Evolutionary conservation across 2,329 filamentous ascomycete genomes (phyloP).

Genomic region (Massarina eburnea): DNA sequence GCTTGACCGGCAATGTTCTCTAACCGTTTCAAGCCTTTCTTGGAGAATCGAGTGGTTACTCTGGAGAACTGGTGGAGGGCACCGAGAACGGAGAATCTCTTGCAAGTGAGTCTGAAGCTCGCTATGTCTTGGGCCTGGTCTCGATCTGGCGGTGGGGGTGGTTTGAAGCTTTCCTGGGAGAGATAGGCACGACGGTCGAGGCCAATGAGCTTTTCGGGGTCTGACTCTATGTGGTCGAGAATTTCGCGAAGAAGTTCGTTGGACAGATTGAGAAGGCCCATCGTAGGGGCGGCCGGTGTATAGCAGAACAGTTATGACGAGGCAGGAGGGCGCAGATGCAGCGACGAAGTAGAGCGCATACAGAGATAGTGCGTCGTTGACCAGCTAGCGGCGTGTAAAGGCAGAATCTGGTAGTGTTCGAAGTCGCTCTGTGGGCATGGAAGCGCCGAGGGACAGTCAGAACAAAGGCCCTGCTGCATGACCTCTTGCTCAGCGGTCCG

Average conservation of each 20-base stretch:
- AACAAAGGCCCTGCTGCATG: conserved; percentile 34
- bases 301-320: conserved; percentile 1
- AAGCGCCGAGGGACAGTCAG: conserved; percentile 30
- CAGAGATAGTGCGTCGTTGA: conserved; percentile 24
- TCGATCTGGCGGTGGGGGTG: conserved; percentile 44
- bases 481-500: conserved; percentile 37
- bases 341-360: conserved; percentile 18
- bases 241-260: conserved; percentile 55
- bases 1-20: conserved; percentile 52
- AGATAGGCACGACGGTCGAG: conserved; percentile 54
- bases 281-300: conserved; percentile 18
- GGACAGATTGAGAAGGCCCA: conserved; percentile 46
- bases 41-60: conserved; percentile 55
- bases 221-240: conserved; percentile 55
- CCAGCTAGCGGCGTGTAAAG: conserved; percentile 30
- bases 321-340: conserved; percentile 20
- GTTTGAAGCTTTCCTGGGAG: conserved; percentile 55
- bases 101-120: conserved; percentile 52
- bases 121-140: conserved; percentile 50
- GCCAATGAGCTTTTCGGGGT: conserved; percentile 53
- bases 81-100: conserved; percentile 53
- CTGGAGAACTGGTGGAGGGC: conserved; percentile 55
- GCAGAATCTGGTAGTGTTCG: conserved; percentile 23
- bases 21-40: conserved; percentile 52
- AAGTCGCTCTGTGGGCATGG: conserved; percentile 17